Evolutionary conservation across 139 green algal species (phyloP).

Genomic region (Ulvella scutata): DNA sequence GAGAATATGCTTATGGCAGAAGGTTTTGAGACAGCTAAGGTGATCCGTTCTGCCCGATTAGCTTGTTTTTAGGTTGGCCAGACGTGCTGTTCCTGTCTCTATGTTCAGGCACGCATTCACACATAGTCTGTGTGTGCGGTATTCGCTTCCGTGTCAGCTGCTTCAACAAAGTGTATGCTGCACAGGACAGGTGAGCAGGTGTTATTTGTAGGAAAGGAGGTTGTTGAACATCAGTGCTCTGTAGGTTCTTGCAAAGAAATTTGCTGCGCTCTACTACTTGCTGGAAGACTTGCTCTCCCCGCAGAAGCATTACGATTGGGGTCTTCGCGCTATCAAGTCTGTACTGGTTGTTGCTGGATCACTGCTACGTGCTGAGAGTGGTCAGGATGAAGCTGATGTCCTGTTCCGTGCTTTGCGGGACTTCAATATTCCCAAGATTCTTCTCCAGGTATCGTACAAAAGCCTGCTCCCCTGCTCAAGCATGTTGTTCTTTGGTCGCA

Average conservation of each 20-base stretch:
- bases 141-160: no score
- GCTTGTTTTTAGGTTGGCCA: no score
- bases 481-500: no score
- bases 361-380: slow-evolving; percentile 53
- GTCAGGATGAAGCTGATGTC: slow-evolving; percentile 64
- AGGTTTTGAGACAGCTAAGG: slow-evolving; percentile 65
- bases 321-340: slow-evolving; percentile 68
- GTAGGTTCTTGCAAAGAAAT: slow-evolving; percentile 53
- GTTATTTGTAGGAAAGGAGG: no score
- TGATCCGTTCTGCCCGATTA: no score
- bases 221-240: no score
- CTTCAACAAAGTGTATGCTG: no score
- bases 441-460: slow-evolving; percentile 12
- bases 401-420: slow-evolving; percentile 66
- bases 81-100: no score
- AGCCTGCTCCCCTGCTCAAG: background rate
- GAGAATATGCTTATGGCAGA: slow-evolving; percentile 84
- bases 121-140: no score
- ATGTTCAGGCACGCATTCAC: no score
- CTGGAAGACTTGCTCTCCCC: slow-evolving; percentile 68
- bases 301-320: slow-evolving; percentile 78
- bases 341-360: slow-evolving; percentile 66
- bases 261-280: slow-evolving; percentile 63
- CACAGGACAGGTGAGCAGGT: no score
- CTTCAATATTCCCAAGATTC: slow-evolving; percentile 79